Percentiles rank a stretch among this genome's conserved stretches.
Conservation (phyloP, 805 yeast species). For the Nematodospora valgi region DNA sequence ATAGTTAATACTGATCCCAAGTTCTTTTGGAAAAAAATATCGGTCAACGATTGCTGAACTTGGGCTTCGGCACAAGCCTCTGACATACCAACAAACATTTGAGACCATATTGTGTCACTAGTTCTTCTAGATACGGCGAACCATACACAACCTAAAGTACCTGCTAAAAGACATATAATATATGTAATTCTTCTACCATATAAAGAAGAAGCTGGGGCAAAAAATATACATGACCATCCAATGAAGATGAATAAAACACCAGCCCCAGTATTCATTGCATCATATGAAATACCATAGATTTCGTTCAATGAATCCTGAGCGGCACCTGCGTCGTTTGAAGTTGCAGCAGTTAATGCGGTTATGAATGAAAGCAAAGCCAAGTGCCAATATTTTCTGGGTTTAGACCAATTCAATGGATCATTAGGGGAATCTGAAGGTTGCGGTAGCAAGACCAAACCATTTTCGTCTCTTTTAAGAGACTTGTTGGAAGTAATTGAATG, state of each 20-base stretch:
- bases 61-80: constrained; percentile 45
- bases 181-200: constrained; percentile 45
- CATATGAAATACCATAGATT: constrained; percentile 42
- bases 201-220: constrained; percentile 42
- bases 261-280: constrained; percentile 47
- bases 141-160: constrained; percentile 43
- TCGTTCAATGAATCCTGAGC: constrained; percentile 44
- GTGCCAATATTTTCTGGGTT: constrained; percentile 33
- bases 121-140: constrained; percentile 34
- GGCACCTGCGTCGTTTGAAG: constrained; percentile 48
- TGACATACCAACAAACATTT: constrained; percentile 39
- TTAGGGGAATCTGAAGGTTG: constrained; percentile 48
- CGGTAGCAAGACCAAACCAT: constrained; percentile 41
- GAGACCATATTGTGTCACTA: constrained; percentile 46
- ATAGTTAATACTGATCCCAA: constrained; percentile 51
- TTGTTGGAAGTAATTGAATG: constrained; percentile 6
- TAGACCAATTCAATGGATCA: constrained; percentile 47
- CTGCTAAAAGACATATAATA: constrained; percentile 37
- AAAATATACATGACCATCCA: constrained; percentile 41
- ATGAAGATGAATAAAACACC: constrained; percentile 46
- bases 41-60: constrained; percentile 35
- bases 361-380: constrained; percentile 35
- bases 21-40: constrained; percentile 39
- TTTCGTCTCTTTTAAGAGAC: constrained; percentile 15
- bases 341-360: constrained; percentile 47